Evolutionary conservation across 2,329 filamentous ascomycete species (phyloP), one percentile per base, ranked within the genome.

Genomic region (Fusarium sp.): DNA sequence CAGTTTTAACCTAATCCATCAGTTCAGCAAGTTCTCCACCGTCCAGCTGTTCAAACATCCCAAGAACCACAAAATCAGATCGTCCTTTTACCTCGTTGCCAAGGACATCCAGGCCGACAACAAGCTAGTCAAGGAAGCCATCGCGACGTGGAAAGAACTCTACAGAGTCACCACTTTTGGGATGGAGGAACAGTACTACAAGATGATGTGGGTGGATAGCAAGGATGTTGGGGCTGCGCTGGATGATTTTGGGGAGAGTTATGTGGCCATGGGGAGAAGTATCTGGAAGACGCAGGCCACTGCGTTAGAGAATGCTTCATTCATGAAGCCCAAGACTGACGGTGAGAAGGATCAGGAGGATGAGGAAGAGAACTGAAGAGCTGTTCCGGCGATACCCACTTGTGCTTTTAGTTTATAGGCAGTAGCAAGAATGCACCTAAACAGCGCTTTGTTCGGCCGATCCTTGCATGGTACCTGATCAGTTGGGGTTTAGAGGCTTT

Each of bases 61-160:
- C 2, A 72, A 8, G 1, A 69, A 62, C 3, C 84, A 89, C 61
- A 73, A 69, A 2, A 84, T 75, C 18, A 76, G 82, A 5, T 85
- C 82, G 0, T 88, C 85, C 0, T 89, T 88, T 66, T 89, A 89
- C 70, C 77, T 88, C 71, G 64, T 89, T 10, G 86, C 86, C 2
- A 81, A 73, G 2, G 69, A 82, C 4, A 76, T 89, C 0, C 75
- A 80, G 43, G 76, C 77, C 6, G 41, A 75, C 4, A 62, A 66
- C 16, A 44, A 68, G 0, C 74, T 78, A 31, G 85, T 83, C 0
- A 3, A 72, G 0, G 34, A 60, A 9, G 81, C 83, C 0, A 65
- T 88, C 2, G 43, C 68, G 4, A 47, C 15, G 6, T 88, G 83
- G 83, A 84, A 83, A 67, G 56, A 16, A 58, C 40, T 40, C 7